These are phyloP conservation scores for Sporothrix protearum DNA, from an alignment of 2,329 filamentous ascomycete species.

Conservation along the genomic window DNA sequence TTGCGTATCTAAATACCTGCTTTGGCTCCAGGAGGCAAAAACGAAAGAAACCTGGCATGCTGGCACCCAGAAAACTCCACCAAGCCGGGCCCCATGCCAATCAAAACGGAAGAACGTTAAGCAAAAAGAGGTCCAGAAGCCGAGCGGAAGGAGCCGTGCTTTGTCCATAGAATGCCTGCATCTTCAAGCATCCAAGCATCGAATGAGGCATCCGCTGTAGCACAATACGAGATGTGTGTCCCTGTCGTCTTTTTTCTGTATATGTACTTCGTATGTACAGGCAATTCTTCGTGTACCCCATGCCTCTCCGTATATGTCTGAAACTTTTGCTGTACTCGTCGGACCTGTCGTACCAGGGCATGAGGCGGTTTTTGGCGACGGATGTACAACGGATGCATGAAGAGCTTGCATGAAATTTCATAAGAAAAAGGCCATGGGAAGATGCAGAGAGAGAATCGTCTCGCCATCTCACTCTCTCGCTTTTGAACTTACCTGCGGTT, in stretches of 20 bases:
- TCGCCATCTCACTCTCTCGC: neutral
- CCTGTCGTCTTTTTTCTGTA: neutral
- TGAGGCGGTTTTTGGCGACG: neutral
- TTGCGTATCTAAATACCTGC: slow-evolving; percentile 6
- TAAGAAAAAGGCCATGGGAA: neutral
- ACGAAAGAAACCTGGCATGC: slow-evolving; percentile 5
- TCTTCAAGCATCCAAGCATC: neutral
- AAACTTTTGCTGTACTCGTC: slow-evolving; percentile 12
- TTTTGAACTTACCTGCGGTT: too few species aligned
- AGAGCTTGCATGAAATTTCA: neutral
- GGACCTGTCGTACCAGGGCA: slow-evolving; percentile 14
- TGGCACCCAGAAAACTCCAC: neutral
- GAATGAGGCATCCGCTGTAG: neutral
- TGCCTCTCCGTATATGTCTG: neutral
- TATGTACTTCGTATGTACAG: too few species aligned
- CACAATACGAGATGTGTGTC: neutral
- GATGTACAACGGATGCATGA: neutral
- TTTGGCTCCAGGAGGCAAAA: slow-evolving; percentile 17
- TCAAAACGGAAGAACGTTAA: neutral
- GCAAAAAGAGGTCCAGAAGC: neutral
- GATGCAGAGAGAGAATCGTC: neutral
- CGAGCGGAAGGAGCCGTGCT: neutral
- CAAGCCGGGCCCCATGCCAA: neutral
- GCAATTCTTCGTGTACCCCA: neutral
- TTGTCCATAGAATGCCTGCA: neutral